phyloP scores from a whole-genome alignment of 75 land plant species.

The Adiantum capillusveneris region DNA sequence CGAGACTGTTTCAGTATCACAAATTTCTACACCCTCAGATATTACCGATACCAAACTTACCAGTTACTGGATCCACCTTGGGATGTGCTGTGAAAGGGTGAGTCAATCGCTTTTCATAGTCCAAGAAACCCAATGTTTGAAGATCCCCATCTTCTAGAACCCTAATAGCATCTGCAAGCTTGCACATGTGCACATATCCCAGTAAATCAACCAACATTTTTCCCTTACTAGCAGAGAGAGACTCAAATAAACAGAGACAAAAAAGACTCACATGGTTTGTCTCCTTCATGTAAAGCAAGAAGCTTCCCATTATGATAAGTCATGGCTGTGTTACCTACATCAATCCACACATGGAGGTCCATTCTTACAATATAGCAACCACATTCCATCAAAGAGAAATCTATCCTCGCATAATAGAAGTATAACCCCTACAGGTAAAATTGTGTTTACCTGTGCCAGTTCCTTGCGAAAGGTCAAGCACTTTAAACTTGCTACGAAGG shows the following conservation, averaged over 20 bases:
- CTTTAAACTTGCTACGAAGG: constrained; percentile 57
- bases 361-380: neutral
- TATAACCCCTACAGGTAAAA: neutral
- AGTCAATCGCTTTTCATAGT: constrained; percentile 17
- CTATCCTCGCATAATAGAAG: neutral
- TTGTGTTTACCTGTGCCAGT: constrained; percentile 44
- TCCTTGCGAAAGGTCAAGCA: constrained; percentile 65
- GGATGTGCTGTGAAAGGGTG: constrained; percentile 31
- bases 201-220: neutral
- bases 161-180: constrained; percentile 17
- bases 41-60: constrained; percentile 13
- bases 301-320: constrained; percentile 85
- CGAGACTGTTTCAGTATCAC: too few relatives aligned
- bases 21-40: too few relatives aligned
- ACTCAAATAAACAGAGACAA: too few relatives aligned
- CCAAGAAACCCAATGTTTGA: constrained; percentile 26
- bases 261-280: constrained; percentile 82
- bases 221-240: neutral
- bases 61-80: constrained; percentile 40
- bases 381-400: neutral
- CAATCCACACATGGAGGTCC: neutral
- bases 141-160: constrained; percentile 38
- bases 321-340: constrained; percentile 82
- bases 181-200: neutral
- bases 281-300: constrained; percentile 70